Evolutionary conservation across 306 rosid genomes (phyloP).

Genomic region (Cicer judaicum): DNA sequence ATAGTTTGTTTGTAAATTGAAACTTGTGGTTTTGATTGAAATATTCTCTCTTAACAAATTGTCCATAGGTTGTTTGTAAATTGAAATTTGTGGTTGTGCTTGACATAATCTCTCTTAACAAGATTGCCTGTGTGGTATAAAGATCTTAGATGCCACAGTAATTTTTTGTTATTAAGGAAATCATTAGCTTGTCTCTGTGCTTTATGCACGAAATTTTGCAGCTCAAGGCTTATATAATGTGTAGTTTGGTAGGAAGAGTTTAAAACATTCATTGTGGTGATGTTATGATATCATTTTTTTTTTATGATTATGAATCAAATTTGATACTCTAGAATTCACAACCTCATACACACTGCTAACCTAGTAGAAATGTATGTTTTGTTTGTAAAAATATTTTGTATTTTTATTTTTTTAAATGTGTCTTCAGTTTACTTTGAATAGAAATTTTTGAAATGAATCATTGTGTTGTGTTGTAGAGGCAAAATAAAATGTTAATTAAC

Average conservation of each 20-base stretch:
- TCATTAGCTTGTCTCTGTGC: conserved; percentile 8
- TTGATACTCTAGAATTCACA: no score
- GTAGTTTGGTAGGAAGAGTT: neutral
- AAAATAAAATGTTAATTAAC: no score
- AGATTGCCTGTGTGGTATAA: neutral
- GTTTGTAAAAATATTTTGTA: no score
- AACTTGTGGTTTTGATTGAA: neutral
- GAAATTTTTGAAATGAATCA: no score
- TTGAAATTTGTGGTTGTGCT: neutral
- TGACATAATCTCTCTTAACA: neutral
- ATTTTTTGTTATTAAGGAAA: neutral
- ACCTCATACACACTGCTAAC: no score
- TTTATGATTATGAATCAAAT: no score
- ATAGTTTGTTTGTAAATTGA: conserved; percentile 29
- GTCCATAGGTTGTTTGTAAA: conserved; percentile 31
- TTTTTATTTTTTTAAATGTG: no score
- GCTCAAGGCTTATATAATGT: conserved; percentile 3
- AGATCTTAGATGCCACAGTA: neutral
- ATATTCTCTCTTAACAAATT: neutral
- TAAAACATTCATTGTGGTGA: no score
- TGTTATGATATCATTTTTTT: no score
- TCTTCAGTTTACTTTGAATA: no score
- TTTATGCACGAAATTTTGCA: neutral
- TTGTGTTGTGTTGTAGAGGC: no score
- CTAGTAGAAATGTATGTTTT: no score